Evolutionary conservation across 2,329 filamentous ascomycete genomes (phyloP).

Genomic region (Aulographum hederae): DNA sequence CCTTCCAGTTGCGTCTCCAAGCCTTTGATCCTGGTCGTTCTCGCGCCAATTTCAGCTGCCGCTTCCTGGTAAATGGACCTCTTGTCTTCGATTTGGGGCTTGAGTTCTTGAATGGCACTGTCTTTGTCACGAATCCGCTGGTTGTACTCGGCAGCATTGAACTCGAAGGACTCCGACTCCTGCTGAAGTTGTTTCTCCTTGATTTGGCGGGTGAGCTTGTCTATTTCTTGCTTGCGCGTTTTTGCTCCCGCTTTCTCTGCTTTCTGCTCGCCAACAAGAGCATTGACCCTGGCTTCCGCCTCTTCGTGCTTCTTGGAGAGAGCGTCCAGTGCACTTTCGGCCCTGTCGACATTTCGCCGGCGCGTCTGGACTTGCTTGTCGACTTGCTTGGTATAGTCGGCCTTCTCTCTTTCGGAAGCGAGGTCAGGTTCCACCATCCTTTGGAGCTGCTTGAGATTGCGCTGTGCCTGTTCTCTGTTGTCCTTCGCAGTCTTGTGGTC

Average conservation of each 20-base stretch:
- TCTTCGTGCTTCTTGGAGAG: conserved; percentile 16
- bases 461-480: conserved; percentile 33
- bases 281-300: conserved; percentile 19
- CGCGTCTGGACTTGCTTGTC: conserved; percentile 36
- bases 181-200: conserved; percentile 43
- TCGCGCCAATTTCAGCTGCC: conserved; percentile 7
- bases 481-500: conserved; percentile 34
- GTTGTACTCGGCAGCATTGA: conserved; percentile 55
- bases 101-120: conserved; percentile 28
- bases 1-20: conserved; percentile 31
- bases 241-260: conserved; percentile 20
- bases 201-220: conserved; percentile 29
- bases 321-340: conserved; percentile 32
- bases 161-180: conserved; percentile 43
- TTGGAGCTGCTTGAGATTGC: conserved; percentile 42
- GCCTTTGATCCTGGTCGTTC: conserved; percentile 17
- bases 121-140: conserved; percentile 47
- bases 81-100: conserved; percentile 25
- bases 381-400: conserved; percentile 44
- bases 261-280: conserved; percentile 18
- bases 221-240: conserved; percentile 17
- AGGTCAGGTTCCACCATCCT: conserved; percentile 47
- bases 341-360: conserved; percentile 32
- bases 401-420: conserved; percentile 48
- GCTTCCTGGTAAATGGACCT: conserved; percentile 21